Percentiles rank a stretch among this genome's conserved stretches.
phyloP scores from a whole-genome alignment of 2,329 filamentous ascomycete species.

The Diaporthe ilicicola region DNA sequence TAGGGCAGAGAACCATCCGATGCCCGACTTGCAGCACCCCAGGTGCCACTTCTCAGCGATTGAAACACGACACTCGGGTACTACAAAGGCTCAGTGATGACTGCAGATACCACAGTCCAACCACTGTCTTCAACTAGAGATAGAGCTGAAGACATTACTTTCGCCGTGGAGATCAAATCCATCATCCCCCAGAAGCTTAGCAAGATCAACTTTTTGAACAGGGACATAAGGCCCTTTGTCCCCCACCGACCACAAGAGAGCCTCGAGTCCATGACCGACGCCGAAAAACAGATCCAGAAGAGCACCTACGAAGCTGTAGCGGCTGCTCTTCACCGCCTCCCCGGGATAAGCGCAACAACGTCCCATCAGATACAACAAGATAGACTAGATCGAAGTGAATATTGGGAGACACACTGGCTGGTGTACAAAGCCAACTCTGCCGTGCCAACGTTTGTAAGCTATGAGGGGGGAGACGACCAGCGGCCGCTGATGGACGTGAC shows the following conservation, averaged over 20 bases:
- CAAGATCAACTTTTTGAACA: background rate
- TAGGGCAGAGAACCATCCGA: slow-evolving; percentile 2
- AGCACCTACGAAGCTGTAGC: slow-evolving; percentile 25
- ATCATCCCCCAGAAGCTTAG: background rate
- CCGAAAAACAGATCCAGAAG: slow-evolving; percentile 26
- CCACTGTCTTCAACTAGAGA: slow-evolving; percentile 17
- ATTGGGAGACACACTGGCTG: slow-evolving; percentile 49
- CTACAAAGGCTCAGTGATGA: slow-evolving; percentile 6
- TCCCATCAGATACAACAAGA: slow-evolving; percentile 38
- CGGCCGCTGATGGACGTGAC: slow-evolving; percentile 8
- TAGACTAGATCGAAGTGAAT: slow-evolving; percentile 41
- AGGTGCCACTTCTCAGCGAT: background rate
- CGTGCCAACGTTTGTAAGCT: slow-evolving; percentile 38
- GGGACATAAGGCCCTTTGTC: slow-evolving; percentile 25
- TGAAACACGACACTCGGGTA: background rate
- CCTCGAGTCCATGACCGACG: slow-evolving; percentile 29
- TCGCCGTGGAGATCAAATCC: slow-evolving; percentile 33
- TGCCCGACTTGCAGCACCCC: background rate
- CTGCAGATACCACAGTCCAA: background rate
- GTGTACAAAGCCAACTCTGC: slow-evolving; percentile 53
- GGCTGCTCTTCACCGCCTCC: slow-evolving; percentile 8
- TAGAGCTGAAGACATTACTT: slow-evolving; percentile 27
- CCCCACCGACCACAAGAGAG: slow-evolving; percentile 24
- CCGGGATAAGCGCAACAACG: slow-evolving; percentile 41
- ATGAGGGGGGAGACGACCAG: slow-evolving; percentile 36